Conservation (phyloP, 169 alveolate species). For the Plasmodium vinckei region DNA sequence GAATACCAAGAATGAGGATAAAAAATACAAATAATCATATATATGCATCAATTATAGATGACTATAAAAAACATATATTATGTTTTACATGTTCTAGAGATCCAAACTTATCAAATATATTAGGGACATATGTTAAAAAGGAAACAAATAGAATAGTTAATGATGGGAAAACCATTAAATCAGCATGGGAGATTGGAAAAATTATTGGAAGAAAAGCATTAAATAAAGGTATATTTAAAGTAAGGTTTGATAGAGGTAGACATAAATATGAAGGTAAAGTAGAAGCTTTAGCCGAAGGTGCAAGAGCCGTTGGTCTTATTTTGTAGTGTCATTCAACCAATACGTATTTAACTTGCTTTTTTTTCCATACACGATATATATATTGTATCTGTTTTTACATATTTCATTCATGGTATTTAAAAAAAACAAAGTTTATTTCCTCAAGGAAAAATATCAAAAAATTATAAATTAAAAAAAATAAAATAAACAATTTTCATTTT, state of each 20-base stretch:
- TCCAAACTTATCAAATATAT: conserved; percentile 64
- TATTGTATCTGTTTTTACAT: too few species aligned
- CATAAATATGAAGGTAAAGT: conserved; percentile 83
- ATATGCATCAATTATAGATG: conserved; percentile 83
- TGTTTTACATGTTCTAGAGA: conserved; percentile 80
- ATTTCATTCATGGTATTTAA: too few species aligned
- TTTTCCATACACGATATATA: too few species aligned
- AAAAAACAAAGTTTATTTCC: too few species aligned
- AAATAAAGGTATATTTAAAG: conserved; percentile 81
- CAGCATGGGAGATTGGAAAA: conserved; percentile 86
- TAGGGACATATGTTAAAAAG: conserved; percentile 83
- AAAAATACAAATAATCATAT: conserved; percentile 81
- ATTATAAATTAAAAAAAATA: too few species aligned
- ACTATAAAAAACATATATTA: conserved; percentile 74
- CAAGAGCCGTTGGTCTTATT: conserved; percentile 84
- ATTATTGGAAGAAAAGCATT: conserved; percentile 81
- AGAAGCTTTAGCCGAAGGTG: conserved; percentile 87
- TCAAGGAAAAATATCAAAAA: background rate
- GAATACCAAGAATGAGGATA: conserved; percentile 79
- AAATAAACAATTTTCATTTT: background rate
- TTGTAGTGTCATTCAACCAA: conserved; percentile 17
- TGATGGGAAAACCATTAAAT: conserved; percentile 80
- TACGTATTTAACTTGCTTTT: too few species aligned
- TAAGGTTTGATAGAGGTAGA: conserved; percentile 82
- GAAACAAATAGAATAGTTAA: conserved; percentile 77